Base-by-base conservation (phyloP, 805 yeast species). In the Suhomyces emberorum region DNA sequence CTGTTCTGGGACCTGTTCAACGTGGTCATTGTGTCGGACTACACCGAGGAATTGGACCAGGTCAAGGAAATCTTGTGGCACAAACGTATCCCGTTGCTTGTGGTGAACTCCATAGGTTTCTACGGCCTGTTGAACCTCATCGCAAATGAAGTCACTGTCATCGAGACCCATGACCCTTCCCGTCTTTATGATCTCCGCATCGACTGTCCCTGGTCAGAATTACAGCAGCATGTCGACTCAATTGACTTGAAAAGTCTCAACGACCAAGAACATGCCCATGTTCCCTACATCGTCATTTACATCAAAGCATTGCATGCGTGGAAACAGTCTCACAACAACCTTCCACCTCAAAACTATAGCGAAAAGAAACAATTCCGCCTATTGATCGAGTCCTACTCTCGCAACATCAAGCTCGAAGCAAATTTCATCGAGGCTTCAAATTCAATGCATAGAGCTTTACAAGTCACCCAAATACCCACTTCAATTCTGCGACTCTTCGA, bases 91-190 rank as follows among this genome's bases (percentile, higher is more conserved):
- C 91, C 93, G 0, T 51, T 83, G 6, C 52, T 86, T 2, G 55
- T 69, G 4, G 65, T 76, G 1, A 62, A 66, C 27, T 60, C 81
- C 1, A 42, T 69, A 15, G 95, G 95, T 0, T 81, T 82, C 47
- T 85, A 78, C 52, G 88, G 88, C 1, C 59, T 68, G 12, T 42
- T 85, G 4, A 64, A 79, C 28, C 51, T 83, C 3, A 59, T 74
- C 21, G 54, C 74, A n/a, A 55, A 51, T 18, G 87, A 81, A 47
- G 77, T 77, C 7, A 74, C 81, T n/a, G 74, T 86, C 2, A 61
- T 87, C 11, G 89, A 89, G 41, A 77, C 95, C 0, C 74, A 69
- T 47, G 95, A 88, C 54, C 78, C 81, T 0, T 79, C 63, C 54
- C 64, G 74, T 7, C 51, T 80, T 2, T 76, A 70, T 17, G 95